phyloP scores from a whole-genome alignment of 345 rosid species.

The Isatis tinctoria region DNA sequence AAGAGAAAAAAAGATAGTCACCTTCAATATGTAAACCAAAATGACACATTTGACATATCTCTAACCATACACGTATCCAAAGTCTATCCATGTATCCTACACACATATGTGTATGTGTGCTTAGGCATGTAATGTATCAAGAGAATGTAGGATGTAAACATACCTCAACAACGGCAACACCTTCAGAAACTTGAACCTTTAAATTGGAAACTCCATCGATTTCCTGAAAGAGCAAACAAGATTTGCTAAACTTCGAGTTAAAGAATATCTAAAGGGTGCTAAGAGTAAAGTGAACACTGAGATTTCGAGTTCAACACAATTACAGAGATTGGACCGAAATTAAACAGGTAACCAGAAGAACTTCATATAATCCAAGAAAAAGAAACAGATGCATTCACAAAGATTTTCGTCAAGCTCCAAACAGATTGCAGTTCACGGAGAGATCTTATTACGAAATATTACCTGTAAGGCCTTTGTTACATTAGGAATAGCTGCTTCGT shows the following conservation, averaged over 20 bases:
- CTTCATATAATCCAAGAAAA: neutral
- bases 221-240: slow-evolving; percentile 38
- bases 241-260: neutral
- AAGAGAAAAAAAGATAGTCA: too few species aligned
- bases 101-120: neutral
- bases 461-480: slow-evolving; percentile 70
- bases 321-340: neutral
- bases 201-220: slow-evolving; percentile 59
- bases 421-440: neutral
- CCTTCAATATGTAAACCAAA: neutral
- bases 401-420: neutral
- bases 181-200: slow-evolving; percentile 70
- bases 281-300: neutral
- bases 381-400: neutral
- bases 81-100: neutral
- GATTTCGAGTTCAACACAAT: neutral
- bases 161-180: slow-evolving; percentile 83
- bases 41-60: neutral
- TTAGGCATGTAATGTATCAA: neutral
- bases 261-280: neutral
- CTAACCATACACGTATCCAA: slow-evolving; percentile 1
- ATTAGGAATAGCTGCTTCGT: slow-evolving; percentile 53
- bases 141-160: neutral
- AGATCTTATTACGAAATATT: neutral
- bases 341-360: neutral